Conservation (phyloP, 441 rosid species). For the Dalechampia spathulata region DNA sequence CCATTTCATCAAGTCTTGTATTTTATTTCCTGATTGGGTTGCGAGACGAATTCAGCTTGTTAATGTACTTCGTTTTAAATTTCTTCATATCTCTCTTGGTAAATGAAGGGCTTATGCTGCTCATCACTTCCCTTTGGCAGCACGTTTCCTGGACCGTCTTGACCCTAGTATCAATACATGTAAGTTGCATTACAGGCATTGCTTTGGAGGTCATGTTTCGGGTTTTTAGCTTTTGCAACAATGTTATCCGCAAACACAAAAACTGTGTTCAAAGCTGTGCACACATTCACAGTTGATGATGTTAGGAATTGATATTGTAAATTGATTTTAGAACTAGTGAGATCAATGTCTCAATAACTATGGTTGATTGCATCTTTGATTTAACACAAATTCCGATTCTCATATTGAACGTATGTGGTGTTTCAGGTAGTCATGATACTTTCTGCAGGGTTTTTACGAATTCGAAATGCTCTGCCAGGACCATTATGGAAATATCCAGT, state of each 20-base stretch:
- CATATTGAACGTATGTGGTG: background rate
- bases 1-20: constrained; percentile 92
- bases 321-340: background rate
- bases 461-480: constrained; percentile 72
- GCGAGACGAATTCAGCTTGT: constrained; percentile 83
- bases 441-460: constrained; percentile 87
- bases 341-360: background rate
- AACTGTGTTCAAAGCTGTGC: too few relatives aligned
- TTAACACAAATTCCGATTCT: constrained; percentile 3
- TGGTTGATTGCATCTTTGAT: background rate
- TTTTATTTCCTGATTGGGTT: constrained; percentile 92
- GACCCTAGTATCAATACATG: constrained; percentile 55
- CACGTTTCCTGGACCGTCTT: constrained; percentile 76
- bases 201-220: background rate
- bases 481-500: constrained; percentile 89
- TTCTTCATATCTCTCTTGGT: constrained; percentile 85
- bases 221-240: background rate
- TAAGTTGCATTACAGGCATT: constrained; percentile 30
- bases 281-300: background rate
- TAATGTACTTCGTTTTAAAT: constrained; percentile 98
- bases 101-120: constrained; percentile 85
- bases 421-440: constrained; percentile 96
- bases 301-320: background rate
- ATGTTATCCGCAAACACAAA: background rate
- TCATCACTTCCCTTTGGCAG: constrained; percentile 60